Evolutionary conservation across 345 rosid species (phyloP).

Genomic region (Erucastrum elatum): DNA sequence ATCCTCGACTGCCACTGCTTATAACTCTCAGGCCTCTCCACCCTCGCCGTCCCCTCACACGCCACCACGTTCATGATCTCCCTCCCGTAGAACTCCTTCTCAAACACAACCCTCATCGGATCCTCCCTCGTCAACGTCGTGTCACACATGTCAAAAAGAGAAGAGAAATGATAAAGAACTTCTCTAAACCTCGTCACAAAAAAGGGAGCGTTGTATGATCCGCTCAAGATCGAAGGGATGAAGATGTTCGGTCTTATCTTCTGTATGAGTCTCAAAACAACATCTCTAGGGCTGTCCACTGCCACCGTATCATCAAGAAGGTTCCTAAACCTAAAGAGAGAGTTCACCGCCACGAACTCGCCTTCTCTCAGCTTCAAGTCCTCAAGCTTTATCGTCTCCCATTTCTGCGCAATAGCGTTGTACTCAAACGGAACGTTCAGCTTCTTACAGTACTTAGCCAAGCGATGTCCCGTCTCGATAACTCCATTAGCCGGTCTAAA

Average conservation of each 20-base stretch:
- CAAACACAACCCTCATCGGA: slow-evolving; percentile 56
- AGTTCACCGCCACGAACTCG: slow-evolving; percentile 70
- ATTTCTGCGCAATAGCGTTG: slow-evolving; percentile 62
- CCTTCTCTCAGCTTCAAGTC: slow-evolving; percentile 54
- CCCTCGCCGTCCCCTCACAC: slow-evolving; percentile 75
- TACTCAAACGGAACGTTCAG: slow-evolving; percentile 73
- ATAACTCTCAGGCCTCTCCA: slow-evolving; percentile 82
- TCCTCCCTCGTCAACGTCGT: slow-evolving; percentile 45
- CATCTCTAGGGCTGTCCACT: slow-evolving; percentile 58
- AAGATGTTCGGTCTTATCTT: slow-evolving; percentile 61
- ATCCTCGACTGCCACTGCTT: slow-evolving; percentile 72
- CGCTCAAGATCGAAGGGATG: slow-evolving; percentile 50
- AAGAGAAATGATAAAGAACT: slow-evolving; percentile 68
- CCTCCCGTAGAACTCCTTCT: slow-evolving; percentile 65
- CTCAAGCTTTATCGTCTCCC: slow-evolving; percentile 64
- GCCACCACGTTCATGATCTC: slow-evolving; percentile 67
- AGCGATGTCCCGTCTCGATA: slow-evolving; percentile 60
- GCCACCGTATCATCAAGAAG: slow-evolving; percentile 66
- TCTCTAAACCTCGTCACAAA: slow-evolving; percentile 72
- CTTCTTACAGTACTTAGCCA: slow-evolving; percentile 67
- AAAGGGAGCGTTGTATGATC: slow-evolving; percentile 68
- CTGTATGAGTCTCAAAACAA: slow-evolving; percentile 54
- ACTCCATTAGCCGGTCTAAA: slow-evolving; percentile 75
- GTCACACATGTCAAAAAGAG: slow-evolving; percentile 67
- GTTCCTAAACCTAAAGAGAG: slow-evolving; percentile 57